phyloP scores from a whole-genome alignment of 1,284 basidiomycete genomes.

The Ustilago sp. region DNA sequence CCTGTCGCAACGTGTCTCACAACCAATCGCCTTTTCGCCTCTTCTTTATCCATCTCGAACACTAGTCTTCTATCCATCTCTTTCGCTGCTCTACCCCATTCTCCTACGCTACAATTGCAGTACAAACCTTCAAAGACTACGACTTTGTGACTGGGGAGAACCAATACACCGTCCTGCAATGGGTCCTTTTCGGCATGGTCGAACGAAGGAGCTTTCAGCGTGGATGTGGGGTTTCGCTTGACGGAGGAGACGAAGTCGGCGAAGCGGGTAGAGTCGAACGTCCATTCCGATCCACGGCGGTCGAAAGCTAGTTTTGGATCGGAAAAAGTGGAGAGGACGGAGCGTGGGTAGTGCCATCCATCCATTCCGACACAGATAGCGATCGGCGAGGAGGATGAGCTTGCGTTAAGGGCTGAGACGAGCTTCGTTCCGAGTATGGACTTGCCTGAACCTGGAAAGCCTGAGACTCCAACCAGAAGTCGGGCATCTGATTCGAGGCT shows the following conservation, averaged over 20 bases:
- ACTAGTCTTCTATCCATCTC: constrained; percentile 84
- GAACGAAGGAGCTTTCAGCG: constrained; percentile 74
- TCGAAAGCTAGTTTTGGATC: constrained; percentile 71
- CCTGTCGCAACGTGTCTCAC: constrained; percentile 81
- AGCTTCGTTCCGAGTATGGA: constrained; percentile 77
- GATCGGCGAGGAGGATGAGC: constrained; percentile 34
- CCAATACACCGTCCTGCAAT: constrained; percentile 71
- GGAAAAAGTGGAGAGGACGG: constrained; percentile 76
- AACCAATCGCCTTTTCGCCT: constrained; percentile 78
- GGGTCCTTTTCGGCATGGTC: constrained; percentile 77
- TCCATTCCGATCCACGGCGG: constrained; percentile 65
- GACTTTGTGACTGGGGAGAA: constrained; percentile 78
- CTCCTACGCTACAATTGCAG: constrained; percentile 77
- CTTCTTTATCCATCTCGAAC: constrained; percentile 76
- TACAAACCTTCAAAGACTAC: constrained; percentile 88
- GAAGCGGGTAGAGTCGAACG: constrained; percentile 63
- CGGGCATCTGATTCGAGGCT: constrained; percentile 74
- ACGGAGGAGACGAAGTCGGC: constrained; percentile 52
- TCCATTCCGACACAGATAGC: constrained; percentile 81
- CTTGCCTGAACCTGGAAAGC: constrained; percentile 87
- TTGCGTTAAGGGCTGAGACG: constrained; percentile 67
- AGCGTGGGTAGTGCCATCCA: constrained; percentile 79
- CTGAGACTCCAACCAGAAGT: constrained; percentile 80
- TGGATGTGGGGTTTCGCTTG: constrained; percentile 5
- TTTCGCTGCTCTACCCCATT: constrained; percentile 79